Evolutionary conservation across 23 red algal genomes (phyloP).

Genomic region (Gracilaria caudata): DNA sequence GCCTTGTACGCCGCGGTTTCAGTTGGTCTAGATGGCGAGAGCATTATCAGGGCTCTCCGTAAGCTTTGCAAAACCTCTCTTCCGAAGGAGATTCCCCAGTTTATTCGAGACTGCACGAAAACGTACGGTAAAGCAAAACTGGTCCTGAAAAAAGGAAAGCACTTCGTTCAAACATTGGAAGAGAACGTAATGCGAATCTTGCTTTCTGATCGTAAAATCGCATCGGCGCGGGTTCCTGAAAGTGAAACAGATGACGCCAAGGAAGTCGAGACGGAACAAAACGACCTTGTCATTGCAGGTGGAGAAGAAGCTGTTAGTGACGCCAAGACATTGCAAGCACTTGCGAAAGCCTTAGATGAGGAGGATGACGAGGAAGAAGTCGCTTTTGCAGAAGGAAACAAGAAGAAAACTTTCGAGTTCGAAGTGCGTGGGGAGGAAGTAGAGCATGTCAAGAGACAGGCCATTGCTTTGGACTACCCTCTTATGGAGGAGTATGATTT

Average conservation of each 20-base stretch:
- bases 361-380: slow-evolving; percentile 73
- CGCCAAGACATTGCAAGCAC: slow-evolving; percentile 48
- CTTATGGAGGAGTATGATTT: slow-evolving; percentile 99
- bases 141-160: slow-evolving; percentile 83
- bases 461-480: slow-evolving; percentile 92
- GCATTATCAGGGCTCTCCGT: slow-evolving; percentile 82
- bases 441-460: slow-evolving; percentile 91
- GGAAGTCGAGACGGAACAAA: slow-evolving; percentile 61
- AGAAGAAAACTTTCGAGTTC: slow-evolving; percentile 77
- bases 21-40: slow-evolving; percentile 91
- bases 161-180: slow-evolving; percentile 85
- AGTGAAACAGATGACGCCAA: slow-evolving; percentile 37
- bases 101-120: slow-evolving; percentile 86
- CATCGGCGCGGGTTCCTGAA: slow-evolving; percentile 62
- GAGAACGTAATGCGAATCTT: slow-evolving; percentile 75
- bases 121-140: slow-evolving; percentile 98
- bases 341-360: slow-evolving; percentile 81
- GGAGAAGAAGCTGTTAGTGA: slow-evolving; percentile 72
- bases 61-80: slow-evolving; percentile 94
- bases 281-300: slow-evolving; percentile 56
- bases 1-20: slow-evolving; percentile 94
- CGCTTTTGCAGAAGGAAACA: slow-evolving; percentile 18
- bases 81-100: slow-evolving; percentile 66
- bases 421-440: slow-evolving; percentile 81
- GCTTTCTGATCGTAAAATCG: slow-evolving; percentile 70